phyloP scores from a whole-genome alignment of 768 basidiomycete genomes.

The Lactifluus echinatus region DNA sequence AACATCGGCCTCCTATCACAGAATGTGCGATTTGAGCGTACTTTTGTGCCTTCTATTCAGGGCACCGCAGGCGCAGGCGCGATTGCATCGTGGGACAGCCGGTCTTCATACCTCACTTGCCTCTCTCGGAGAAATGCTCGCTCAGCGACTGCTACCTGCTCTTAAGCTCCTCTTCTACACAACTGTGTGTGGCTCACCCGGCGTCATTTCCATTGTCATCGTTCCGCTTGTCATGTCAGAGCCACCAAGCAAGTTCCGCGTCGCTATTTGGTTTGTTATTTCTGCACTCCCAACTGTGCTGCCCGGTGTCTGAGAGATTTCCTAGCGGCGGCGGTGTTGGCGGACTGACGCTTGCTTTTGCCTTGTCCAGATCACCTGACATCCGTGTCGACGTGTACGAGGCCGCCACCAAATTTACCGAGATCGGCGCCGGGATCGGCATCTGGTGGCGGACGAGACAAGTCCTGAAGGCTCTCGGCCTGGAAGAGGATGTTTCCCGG shows the following conservation, averaged over 20 bases:
- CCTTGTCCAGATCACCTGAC: slow-evolving; percentile 24
- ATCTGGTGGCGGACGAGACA: slow-evolving; percentile 31
- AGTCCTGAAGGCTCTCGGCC: slow-evolving; percentile 23
- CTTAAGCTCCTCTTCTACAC: neutral
- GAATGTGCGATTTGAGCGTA: slow-evolving; percentile 12
- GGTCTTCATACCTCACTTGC: neutral
- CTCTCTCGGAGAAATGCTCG: neutral
- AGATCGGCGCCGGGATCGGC: slow-evolving; percentile 29
- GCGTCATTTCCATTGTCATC: neutral
- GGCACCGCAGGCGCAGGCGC: neutral
- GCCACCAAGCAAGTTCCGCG: neutral
- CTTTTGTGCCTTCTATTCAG: neutral
- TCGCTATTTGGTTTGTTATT: slow-evolving; percentile 38
- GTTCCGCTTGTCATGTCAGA: neutral
- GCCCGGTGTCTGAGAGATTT: neutral
- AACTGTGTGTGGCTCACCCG: neutral
- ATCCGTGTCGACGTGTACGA: slow-evolving; percentile 30
- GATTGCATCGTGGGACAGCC: neutral
- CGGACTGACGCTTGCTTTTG: slow-evolving; percentile 25
- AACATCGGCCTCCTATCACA: neutral
- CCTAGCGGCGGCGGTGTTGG: slow-evolving; percentile 26
- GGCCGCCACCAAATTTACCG: slow-evolving; percentile 24
- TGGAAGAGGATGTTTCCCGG: slow-evolving; percentile 23
- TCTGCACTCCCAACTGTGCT: slow-evolving; percentile 15
- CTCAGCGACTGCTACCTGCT: neutral